Evolutionary conservation across 768 basidiomycete genomes (phyloP).

Genomic region (Kwoniella heveanensis): DNA sequence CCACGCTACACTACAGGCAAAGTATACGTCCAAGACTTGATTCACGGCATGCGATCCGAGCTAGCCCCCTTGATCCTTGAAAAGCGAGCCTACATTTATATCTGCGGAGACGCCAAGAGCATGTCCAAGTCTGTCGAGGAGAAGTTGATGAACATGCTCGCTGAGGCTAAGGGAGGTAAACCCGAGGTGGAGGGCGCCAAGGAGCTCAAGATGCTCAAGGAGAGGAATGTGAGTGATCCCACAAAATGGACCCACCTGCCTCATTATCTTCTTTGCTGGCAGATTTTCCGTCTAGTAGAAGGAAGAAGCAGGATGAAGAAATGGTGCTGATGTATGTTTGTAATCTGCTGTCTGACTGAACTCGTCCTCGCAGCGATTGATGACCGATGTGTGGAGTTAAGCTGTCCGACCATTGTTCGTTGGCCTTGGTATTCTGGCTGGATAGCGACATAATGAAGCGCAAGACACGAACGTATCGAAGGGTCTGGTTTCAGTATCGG

Average conservation of each 20-base stretch:
- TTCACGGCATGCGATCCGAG: slow-evolving; percentile 81
- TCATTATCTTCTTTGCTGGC: no score
- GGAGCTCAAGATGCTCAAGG: slow-evolving; percentile 93
- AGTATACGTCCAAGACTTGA: slow-evolving; percentile 97
- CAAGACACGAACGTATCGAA: background rate
- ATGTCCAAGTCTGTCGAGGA: slow-evolving; percentile 98
- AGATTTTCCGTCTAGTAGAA: background rate
- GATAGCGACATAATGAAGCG: no score
- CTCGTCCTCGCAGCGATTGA: slow-evolving; percentile 23
- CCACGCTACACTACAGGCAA: slow-evolving; percentile 67
- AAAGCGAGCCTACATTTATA: slow-evolving; percentile 95
- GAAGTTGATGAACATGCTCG: slow-evolving; percentile 70
- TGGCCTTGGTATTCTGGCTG: no score
- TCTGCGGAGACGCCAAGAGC: slow-evolving; percentile 93
- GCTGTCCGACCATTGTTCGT: background rate
- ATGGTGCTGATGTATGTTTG: no score
- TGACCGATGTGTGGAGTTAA: slow-evolving; percentile 46
- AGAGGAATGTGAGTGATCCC: slow-evolving; percentile 60
- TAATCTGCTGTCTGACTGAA: slow-evolving; percentile 4
- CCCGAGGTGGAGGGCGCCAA: slow-evolving; percentile 84
- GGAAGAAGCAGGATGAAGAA: no score
- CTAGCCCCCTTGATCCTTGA: slow-evolving; percentile 87
- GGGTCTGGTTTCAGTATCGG: no score
- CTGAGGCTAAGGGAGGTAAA: slow-evolving; percentile 88
- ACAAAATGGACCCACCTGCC: no score